Evolutionary conservation across 805 yeast species (phyloP), one percentile per base, ranked within the genome.

Genomic region (Ogataea populi-albae): DNA sequence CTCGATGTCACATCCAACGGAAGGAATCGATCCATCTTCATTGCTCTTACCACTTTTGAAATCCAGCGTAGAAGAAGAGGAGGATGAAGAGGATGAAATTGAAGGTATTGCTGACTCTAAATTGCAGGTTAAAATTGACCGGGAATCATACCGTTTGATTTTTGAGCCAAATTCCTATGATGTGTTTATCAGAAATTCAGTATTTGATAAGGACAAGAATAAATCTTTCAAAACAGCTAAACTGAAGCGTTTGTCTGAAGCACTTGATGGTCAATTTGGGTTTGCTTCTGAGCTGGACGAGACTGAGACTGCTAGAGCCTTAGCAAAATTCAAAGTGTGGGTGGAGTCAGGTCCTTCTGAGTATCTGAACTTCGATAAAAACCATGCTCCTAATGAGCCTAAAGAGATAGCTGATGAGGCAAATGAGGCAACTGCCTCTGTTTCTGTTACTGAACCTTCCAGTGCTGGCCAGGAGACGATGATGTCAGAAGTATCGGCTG

Each of bases 1-100:
- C 59, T 76, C 89, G 27, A 83, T 93, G 85, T 83, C 95, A 3
- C 95, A 87, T 52, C 98, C 98, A 24, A 93, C 99, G 2, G 99
- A 93, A 61, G 98, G 98, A 20, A 83, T 93, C 12, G 80, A 87
- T 12, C 77, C 86, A 14, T 79, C 83, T 27, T 79, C 78, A 47
- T 73, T 93, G 37, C 73, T 75, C 44, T 69, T 86, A 60, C 98
- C 98, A 17, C 84, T 91, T 61, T 65, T 86, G 46, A 81, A 78
- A 48, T 57, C 74, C 4, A 71, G 68, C 35, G 62, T 79, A 30
- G 76, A 77, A 30, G 71, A 65, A 32, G 74, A 75, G 8, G 71
- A 62, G 22, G 65, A 65, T 14, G 58, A 55, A 26, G 65, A 62
- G 8, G 59, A 52, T 34, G 64, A 57, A 27, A 64, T 76, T 37